Evolutionary conservation across 176 grass and related monocot genomes (phyloP).

Genomic region (Neostapfia colusana): DNA sequence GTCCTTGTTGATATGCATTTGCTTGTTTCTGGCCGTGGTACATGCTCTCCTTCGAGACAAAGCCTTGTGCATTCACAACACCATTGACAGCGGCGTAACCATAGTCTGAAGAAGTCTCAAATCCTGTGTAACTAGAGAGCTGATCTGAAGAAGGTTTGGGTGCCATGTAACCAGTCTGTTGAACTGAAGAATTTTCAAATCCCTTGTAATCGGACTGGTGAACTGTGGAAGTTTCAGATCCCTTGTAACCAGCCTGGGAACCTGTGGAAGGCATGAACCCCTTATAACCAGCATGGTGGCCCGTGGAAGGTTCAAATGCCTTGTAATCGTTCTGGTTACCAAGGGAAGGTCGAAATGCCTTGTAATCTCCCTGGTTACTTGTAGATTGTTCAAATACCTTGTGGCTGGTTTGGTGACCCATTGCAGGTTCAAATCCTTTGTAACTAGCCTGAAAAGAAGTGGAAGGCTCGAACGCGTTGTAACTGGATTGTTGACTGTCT

Average conservation of each 20-base stretch:
- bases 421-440: slow-evolving; percentile 43
- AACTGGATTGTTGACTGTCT: slow-evolving; percentile 39
- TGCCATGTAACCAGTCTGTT: slow-evolving; percentile 45
- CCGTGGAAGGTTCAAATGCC: slow-evolving; percentile 23
- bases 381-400: slow-evolving; percentile 22
- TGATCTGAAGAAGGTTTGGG: slow-evolving; percentile 37
- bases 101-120: slow-evolving; percentile 43
- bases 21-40: slow-evolving; percentile 39
- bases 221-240: slow-evolving; percentile 32
- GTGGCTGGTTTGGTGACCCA: slow-evolving; percentile 33
- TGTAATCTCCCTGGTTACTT: slow-evolving; percentile 6
- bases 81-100: slow-evolving; percentile 48
- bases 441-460: slow-evolving; percentile 33
- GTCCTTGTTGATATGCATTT: slow-evolving; percentile 39
- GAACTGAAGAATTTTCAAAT: slow-evolving; percentile 27
- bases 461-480: slow-evolving; percentile 42
- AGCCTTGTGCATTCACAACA: slow-evolving; percentile 36
- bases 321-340: slow-evolving; percentile 24
- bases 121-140: slow-evolving; percentile 34
- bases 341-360: slow-evolving; percentile 25
- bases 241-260: slow-evolving; percentile 33
- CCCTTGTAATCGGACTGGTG: slow-evolving; percentile 30
- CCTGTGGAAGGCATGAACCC: slow-evolving; percentile 36
- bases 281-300: slow-evolving; percentile 36
- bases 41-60: slow-evolving; percentile 49